Base-by-base conservation (phyloP, 2,329 filamentous ascomycete species). In the Calonectria pteridis region DNA sequence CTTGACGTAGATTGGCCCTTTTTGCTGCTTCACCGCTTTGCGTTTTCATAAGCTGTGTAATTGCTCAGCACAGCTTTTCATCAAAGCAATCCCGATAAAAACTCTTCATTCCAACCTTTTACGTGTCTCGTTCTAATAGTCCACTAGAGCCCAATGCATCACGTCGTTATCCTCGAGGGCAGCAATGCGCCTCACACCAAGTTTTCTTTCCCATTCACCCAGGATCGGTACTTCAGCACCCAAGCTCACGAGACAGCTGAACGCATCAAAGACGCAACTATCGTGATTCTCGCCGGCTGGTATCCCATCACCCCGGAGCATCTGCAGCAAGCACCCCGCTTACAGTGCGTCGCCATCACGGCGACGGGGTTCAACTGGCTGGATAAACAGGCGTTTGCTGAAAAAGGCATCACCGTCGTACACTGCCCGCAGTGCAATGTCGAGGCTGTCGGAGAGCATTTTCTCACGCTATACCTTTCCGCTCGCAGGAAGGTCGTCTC, bases 221-320 rank as follows among this genome's bases (percentile, higher is more conserved):
- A 58, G 6, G 18, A 14, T 18, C 50, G 35, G 6, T 33, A 68
- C 28, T 28, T 37, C 20, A 7, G 20, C 6, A 58, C 66, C 3
- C 35, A 58, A 11, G 9, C 28, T 23, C 50, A 59, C 5, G 66
- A 68, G 26, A 29, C 59, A n/a, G 51, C 10, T 5, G 58, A 43
- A 35, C 55, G 67, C 31, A 63, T 69, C n/a, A 64, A 46, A 9
- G 67, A 69, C 46, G 67, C 67, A 9, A 63, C 58, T 6, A 62
- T 62, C 4, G 43, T 69, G 7, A 9, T 64, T 13, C 33, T 69
- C 29, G 49, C 43, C 9, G 49, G 43, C 6, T 35, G 26, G 46
- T n/a, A 28, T 28, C 40, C 58, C 28, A 53, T 69, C 16, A 63
- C 55, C 7, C 20, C 67, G 14, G 43, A 63, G 5, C 43, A 53